phyloP scores from a whole-genome alignment of 2,329 filamentous ascomycete genomes.

The Xylaria sp. region DNA sequence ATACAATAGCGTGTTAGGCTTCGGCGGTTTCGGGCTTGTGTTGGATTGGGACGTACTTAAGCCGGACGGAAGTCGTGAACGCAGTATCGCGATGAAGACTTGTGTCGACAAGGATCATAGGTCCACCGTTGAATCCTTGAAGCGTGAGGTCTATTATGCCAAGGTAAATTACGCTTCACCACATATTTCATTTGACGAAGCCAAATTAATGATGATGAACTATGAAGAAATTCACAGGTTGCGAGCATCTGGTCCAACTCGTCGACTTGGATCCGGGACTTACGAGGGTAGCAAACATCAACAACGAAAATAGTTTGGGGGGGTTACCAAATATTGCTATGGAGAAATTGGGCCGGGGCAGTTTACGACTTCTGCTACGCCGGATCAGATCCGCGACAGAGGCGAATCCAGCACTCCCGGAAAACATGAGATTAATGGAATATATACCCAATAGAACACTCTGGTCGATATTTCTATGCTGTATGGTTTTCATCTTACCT shows the following conservation, averaged over 20 bases:
- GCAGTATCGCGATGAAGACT: conserved; percentile 22
- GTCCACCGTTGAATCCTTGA: background rate
- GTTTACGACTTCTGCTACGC: background rate
- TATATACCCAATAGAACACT: conserved; percentile 28
- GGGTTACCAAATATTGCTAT: conserved; percentile 18
- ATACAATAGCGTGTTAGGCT: conserved; percentile 25
- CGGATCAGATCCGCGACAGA: background rate
- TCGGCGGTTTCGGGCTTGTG: conserved; percentile 30
- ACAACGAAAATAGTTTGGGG: background rate
- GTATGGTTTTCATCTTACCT: conserved; percentile 3
- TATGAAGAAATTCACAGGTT: conserved; percentile 21
- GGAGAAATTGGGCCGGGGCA: conserved; percentile 26
- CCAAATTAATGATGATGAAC: background rate
- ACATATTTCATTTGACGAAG: background rate
- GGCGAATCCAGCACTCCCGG: background rate
- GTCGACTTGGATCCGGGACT: conserved; percentile 1
- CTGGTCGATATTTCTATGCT: conserved; percentile 31
- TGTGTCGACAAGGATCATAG: background rate
- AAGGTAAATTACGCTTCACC: conserved; percentile 15
- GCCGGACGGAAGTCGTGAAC: background rate
- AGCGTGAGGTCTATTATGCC: conserved; percentile 20
- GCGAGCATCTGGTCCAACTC: conserved; percentile 30
- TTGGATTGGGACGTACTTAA: conserved; percentile 9
- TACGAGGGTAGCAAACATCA: background rate
- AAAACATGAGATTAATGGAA: background rate